Evolutionary conservation across 257 asterid genomes (phyloP).

Genomic region (Rauvolfia tetraphylla): DNA sequence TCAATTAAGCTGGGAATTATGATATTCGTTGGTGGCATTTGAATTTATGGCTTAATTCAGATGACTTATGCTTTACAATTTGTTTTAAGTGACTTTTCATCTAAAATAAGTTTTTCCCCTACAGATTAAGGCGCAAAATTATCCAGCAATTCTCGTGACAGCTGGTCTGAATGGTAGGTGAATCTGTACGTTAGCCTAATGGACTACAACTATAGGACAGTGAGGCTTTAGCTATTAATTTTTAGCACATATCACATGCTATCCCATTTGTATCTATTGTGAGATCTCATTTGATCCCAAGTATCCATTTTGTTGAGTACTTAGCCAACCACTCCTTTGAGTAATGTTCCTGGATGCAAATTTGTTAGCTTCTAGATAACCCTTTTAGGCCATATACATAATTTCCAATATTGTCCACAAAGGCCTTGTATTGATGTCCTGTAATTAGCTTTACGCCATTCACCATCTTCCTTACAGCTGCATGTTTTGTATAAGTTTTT

Average conservation of each 20-base stretch:
- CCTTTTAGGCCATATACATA: too few relatives aligned
- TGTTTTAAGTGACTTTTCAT: slow-evolving; percentile 3
- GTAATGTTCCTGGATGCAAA: neutral
- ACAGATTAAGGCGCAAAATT: slow-evolving; percentile 68
- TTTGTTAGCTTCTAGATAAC: neutral
- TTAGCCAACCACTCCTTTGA: too few relatives aligned
- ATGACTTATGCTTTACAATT: neutral
- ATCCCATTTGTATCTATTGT: neutral
- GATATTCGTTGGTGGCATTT: neutral
- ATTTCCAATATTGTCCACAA: neutral
- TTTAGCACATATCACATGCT: neutral
- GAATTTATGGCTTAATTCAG: neutral
- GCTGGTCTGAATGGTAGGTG: slow-evolving; percentile 89
- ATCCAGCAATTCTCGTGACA: slow-evolving; percentile 83
- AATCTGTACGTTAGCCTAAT: slow-evolving; percentile 14
- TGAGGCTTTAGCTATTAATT: neutral
- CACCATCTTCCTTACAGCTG: neutral
- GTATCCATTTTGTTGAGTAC: neutral
- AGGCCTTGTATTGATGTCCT: neutral
- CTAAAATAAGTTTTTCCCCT: slow-evolving; percentile 17
- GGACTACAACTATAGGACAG: neutral
- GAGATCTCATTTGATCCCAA: slow-evolving; percentile 4
- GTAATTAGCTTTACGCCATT: too few relatives aligned
- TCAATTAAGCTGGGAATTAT: neutral
- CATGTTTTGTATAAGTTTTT: neutral